Evolutionary conservation across 2,329 filamentous ascomycete species (phyloP).

Genomic region (Penicillium brasilianum): DNA sequence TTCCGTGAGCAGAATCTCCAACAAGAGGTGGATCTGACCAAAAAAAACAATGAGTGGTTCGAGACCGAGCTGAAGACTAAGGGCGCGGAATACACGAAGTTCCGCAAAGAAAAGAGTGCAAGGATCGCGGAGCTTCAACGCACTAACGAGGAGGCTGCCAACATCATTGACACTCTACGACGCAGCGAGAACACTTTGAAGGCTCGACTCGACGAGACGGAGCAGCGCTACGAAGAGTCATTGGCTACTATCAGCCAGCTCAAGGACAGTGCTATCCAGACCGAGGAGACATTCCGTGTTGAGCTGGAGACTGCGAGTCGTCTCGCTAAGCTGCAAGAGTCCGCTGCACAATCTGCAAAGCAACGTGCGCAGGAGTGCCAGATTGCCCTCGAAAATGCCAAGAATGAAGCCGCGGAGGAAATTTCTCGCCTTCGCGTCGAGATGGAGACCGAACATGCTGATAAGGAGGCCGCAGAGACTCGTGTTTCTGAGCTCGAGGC

Average conservation of each 20-base stretch:
- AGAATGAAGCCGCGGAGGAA: conserved; percentile 66
- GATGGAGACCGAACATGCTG: conserved; percentile 61
- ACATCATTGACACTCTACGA: conserved; percentile 75
- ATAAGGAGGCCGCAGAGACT: conserved; percentile 66
- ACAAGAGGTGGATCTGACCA: conserved; percentile 86
- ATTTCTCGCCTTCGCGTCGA: conserved; percentile 60
- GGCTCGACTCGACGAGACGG: conserved; percentile 79
- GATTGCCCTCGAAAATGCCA: conserved; percentile 60
- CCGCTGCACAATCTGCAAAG: conserved; percentile 64
- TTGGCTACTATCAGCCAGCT: conserved; percentile 82
- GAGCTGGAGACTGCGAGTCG: conserved; percentile 82
- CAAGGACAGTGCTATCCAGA: conserved; percentile 78
- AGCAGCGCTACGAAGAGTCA: conserved; percentile 84
- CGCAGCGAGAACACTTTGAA: conserved; percentile 81
- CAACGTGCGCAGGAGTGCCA: conserved; percentile 64
- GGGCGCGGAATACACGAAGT: conserved; percentile 82
- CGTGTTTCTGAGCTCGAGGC: conserved; percentile 69
- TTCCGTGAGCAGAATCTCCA: conserved; percentile 89
- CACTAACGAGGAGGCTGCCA: conserved; percentile 81
- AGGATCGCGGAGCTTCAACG: conserved; percentile 88
- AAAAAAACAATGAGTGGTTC: conserved; percentile 91
- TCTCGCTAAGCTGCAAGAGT: conserved; percentile 73
- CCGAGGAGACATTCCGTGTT: conserved; percentile 84
- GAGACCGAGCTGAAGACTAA: conserved; percentile 91
- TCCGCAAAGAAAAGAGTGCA: conserved; percentile 91